Conservation (phyloP, 1,284 basidiomycete genomes). For the Pascua guehoae region DNA sequence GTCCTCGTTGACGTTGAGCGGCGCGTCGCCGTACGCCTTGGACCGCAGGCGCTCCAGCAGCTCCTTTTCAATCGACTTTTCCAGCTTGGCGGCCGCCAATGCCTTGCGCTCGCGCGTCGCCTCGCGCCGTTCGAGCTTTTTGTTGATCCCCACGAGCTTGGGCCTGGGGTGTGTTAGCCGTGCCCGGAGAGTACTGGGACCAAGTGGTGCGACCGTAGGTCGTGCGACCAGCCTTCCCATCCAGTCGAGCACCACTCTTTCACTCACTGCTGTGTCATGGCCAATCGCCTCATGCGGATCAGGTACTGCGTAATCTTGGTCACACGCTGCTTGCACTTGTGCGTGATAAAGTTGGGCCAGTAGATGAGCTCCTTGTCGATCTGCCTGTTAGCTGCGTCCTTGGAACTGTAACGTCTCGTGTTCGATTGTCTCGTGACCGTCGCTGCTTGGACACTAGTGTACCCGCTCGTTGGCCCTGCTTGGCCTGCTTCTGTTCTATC, state of each 20-base stretch:
- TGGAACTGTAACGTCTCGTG: too few species aligned
- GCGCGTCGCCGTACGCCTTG: slow-evolving; percentile 96
- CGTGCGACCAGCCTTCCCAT: not conserved
- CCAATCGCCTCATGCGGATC: slow-evolving; percentile 92
- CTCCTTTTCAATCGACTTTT: slow-evolving; percentile 93
- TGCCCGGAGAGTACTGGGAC: not conserved
- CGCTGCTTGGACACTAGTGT: too few species aligned
- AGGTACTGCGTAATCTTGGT: slow-evolving; percentile 99
- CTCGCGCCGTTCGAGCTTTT: slow-evolving; percentile 95
- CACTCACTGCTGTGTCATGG: slow-evolving; percentile 79
- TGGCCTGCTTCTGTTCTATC: too few species aligned
- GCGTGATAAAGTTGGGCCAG: slow-evolving; percentile 96
- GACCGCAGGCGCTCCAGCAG: slow-evolving; percentile 90
- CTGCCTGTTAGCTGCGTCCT: too few species aligned
- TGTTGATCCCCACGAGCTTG: slow-evolving; percentile 90
- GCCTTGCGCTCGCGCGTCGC: slow-evolving; percentile 91
- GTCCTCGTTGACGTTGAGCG: slow-evolving; percentile 95
- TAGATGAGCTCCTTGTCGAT: slow-evolving; percentile 93
- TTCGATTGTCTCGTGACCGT: too few species aligned
- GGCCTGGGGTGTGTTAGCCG: slow-evolving; percentile 58
- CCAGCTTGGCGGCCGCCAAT: slow-evolving; percentile 86
- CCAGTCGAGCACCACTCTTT: not conserved
- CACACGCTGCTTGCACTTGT: slow-evolving; percentile 98
- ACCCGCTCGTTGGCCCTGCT: too few species aligned
- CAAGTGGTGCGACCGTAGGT: not conserved